Conservation (phyloP, 2,329 filamentous ascomycete species). For the Cladosporium cucumerinum region DNA sequence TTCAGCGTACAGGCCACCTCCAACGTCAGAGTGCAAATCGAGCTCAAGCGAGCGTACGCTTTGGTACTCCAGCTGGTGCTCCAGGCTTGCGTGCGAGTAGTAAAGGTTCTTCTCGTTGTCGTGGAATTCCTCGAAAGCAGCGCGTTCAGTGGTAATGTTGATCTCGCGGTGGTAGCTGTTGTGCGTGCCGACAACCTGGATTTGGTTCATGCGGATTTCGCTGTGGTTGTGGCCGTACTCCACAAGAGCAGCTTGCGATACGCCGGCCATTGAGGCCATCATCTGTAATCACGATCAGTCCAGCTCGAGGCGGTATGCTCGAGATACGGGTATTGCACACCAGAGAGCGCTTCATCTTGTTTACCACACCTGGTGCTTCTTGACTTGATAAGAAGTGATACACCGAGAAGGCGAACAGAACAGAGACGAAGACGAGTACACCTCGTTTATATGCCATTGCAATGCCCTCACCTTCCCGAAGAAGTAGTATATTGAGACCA, state of each 20-base stretch:
- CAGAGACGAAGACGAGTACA: not conserved
- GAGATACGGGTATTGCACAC: not conserved
- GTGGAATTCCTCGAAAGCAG: constrained; percentile 40
- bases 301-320: not conserved
- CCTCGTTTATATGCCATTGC: constrained; percentile 8
- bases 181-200: constrained; percentile 52
- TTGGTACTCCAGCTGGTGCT: constrained; percentile 46
- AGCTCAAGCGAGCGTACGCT: constrained; percentile 49
- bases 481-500: not conserved
- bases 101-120: constrained; percentile 42
- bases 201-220: constrained; percentile 49
- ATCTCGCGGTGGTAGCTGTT: constrained; percentile 52
- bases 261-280: constrained; percentile 9
- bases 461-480: not conserved
- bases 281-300: not conserved
- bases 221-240: constrained; percentile 1
- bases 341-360: constrained; percentile 9
- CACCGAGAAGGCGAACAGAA: not conserved
- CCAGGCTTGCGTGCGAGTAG: constrained; percentile 48
- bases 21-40: constrained; percentile 49
- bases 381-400: not conserved
- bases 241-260: not conserved
- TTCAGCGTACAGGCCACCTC: constrained; percentile 47
- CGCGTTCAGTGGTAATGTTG: constrained; percentile 40
- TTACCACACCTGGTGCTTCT: too few species aligned